Percentiles rank a stretch among this genome's conserved stretches.
phyloP scores from a whole-genome alignment of 306 rosid species.

The Trifolium pratense region DNA sequence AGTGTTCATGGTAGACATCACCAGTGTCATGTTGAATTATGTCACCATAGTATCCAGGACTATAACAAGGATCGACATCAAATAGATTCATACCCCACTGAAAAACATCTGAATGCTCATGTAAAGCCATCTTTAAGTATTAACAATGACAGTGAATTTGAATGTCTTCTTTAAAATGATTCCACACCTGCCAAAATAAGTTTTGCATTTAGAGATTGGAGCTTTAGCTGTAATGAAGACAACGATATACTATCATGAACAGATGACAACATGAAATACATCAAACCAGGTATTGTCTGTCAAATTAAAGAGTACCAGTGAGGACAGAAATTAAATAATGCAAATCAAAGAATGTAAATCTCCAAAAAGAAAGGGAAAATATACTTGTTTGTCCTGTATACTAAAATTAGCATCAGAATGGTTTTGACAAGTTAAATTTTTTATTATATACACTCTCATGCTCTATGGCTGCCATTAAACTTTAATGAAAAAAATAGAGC shows the following conservation, averaged over 20 bases:
- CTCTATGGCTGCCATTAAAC: too few relatives aligned
- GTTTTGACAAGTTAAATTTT: too few relatives aligned
- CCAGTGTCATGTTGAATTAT: conserved; percentile 47
- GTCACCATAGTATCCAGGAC: conserved; percentile 57
- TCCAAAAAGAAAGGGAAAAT: neutral
- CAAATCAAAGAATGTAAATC: neutral
- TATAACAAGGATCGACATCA: conserved; percentile 54
- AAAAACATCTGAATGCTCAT: conserved; percentile 66
- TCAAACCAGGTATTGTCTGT: conserved; percentile 18
- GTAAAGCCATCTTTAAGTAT: conserved; percentile 54
- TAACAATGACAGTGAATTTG: conserved; percentile 26
- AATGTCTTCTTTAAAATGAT: conserved; percentile 39
- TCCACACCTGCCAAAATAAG: conserved; percentile 42
- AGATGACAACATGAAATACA: conserved; percentile 10
- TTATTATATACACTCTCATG: too few relatives aligned
- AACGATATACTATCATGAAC: conserved; percentile 31
- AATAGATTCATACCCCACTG: conserved; percentile 73
- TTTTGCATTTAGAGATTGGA: conserved; percentile 27
- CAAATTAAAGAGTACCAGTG: conserved; percentile 36
- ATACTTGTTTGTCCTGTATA: neutral
- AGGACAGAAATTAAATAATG: conserved; percentile 22
- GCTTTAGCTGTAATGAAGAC: conserved; percentile 34
- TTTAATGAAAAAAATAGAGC: too few relatives aligned
- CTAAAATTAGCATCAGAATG: neutral
- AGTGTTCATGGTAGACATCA: conserved; percentile 50